Conservation (phyloP, 2,329 filamentous ascomycete genomes). For the Botrytis aclada region DNA sequence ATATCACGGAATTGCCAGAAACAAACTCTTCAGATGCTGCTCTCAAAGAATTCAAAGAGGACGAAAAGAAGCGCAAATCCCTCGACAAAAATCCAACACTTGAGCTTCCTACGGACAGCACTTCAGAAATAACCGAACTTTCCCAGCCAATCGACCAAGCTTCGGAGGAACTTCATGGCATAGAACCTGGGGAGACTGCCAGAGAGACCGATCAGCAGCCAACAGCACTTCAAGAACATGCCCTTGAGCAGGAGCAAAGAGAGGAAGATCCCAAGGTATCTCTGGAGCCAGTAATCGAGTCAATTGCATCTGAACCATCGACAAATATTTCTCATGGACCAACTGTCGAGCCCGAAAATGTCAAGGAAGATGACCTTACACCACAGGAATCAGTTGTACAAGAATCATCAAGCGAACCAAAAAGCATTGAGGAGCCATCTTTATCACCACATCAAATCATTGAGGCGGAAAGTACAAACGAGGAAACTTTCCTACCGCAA, state of each 20-base stretch:
- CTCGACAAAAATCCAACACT: constrained; percentile 15
- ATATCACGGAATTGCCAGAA: constrained; percentile 4
- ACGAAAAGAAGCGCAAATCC: constrained; percentile 25
- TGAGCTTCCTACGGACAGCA: not conserved
- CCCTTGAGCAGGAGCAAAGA: not conserved
- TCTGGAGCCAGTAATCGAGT: not conserved
- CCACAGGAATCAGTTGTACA: not conserved
- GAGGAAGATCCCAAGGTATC: not conserved
- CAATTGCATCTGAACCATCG: not conserved
- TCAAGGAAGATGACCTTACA: not conserved
- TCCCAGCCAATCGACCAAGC: constrained; percentile 1
- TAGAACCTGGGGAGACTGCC: not conserved
- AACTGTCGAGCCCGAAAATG: not conserved
- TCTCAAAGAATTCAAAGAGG: constrained; percentile 24
- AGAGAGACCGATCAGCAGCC: not conserved
- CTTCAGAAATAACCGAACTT: not conserved
- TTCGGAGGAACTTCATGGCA: not conserved
- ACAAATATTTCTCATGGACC: not conserved
- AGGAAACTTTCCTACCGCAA: not conserved
- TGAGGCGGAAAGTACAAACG: not conserved
- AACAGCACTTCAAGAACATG: not conserved
- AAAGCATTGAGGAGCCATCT: not conserved
- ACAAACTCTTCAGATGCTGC: not conserved
- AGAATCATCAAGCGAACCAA: not conserved
- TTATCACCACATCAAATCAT: not conserved